Evolutionary conservation across 768 basidiomycete species (phyloP), one percentile per base, ranked within the genome.

Genomic region (Paxillus rubicundulus): DNA sequence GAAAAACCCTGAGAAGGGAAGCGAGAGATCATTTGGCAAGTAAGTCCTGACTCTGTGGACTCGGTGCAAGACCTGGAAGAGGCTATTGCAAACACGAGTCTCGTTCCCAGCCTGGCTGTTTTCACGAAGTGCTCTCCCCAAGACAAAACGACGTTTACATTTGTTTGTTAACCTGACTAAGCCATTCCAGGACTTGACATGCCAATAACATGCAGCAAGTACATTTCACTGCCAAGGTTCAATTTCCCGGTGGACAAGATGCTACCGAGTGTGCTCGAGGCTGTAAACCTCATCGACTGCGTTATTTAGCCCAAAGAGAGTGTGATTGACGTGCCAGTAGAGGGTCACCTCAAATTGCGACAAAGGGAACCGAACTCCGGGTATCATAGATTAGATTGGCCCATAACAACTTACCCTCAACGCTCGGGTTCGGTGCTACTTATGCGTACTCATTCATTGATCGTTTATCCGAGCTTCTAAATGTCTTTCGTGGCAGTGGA

Each of bases 1-100:
- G 77, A 80, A 63, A 81, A 74, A 33, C 75, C 69, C 49, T 75
- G 76, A 47, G 74, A 65, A 53, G 77, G 65, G 24, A 84, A 67
- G 63, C 81, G 79, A 64, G 77, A 71, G 66, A 74, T 70, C 82
- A 82, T 82, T 61, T 66, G 68, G 55, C 50, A 27, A 24, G 39
- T 38, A 30, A 20, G 32, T 14, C 16, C 21, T 16, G 30, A 43
- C 16, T 30, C 47, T 44, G 42, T 39, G 38, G 37, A 20, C n/a
- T 2, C 18, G 30, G 39, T 17, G 28, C 12, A 18, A 17, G 42
- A 46, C 6, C 45, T 37, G 16, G 34, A 47, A 34, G 34, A 21
- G 46, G 46, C 46, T 27, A 47, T 24, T 12, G 24, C 21, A 27
- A 47, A 37, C 45, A 47, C 45, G 45, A 36, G 34, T 38, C 14